phyloP scores from a whole-genome alignment of 352 stramenopile species.

The Ophiocytium majus region DNA sequence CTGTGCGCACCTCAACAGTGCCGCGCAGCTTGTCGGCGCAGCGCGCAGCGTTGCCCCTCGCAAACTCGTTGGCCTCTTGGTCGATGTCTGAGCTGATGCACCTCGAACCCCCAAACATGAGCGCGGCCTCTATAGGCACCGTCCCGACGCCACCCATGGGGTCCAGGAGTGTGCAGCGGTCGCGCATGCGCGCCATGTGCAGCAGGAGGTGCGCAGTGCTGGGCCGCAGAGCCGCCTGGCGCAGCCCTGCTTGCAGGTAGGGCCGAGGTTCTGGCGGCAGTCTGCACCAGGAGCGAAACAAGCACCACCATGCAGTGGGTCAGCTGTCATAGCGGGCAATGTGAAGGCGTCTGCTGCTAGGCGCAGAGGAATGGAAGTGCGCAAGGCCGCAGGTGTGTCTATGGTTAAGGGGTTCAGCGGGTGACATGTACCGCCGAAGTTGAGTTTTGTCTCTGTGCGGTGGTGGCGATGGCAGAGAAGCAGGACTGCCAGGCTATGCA shows the following conservation, averaged over 20 bases:
- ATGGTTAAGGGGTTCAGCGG: too few species aligned
- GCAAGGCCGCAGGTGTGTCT: too few species aligned
- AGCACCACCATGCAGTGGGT: too few species aligned
- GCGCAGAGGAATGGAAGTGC: too few species aligned
- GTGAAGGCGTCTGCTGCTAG: too few species aligned
- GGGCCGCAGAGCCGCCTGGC: not conserved
- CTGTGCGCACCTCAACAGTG: not conserved
- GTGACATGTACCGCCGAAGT: too few species aligned
- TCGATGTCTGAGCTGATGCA: not conserved
- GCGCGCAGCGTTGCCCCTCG: not conserved
- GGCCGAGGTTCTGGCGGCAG: not conserved
- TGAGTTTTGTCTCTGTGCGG: too few species aligned
- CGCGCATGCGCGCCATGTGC: not conserved
- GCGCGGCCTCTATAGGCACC: not conserved
- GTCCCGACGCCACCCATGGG: slow-evolving; percentile 16
- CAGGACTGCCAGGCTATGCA: too few species aligned
- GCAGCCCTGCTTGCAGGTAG: not conserved
- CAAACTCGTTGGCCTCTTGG: not conserved
- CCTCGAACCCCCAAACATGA: not conserved
- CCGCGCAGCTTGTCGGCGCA: not conserved
- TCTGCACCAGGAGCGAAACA: too few species aligned
- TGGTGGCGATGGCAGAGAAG: too few species aligned
- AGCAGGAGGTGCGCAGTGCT: slow-evolving; percentile 7
- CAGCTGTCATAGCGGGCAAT: too few species aligned
- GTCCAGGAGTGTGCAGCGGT: not conserved